phyloP scores from a whole-genome alignment of 805 yeast species.

The Blastobotrys parvus region DNA sequence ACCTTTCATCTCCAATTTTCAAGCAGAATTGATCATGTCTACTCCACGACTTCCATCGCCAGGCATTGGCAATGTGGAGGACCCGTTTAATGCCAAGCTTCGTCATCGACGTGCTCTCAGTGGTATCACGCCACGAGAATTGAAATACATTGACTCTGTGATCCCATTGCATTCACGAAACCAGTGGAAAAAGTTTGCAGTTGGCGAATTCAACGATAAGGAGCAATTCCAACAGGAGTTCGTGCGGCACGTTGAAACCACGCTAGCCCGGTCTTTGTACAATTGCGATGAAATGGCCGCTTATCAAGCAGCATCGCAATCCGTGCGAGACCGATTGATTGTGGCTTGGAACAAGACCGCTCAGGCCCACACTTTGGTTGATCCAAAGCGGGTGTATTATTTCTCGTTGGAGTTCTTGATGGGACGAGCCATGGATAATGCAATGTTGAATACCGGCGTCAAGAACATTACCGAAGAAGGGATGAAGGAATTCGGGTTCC shows the following conservation, averaged over 20 bases:
- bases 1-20: too few species aligned
- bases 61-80: not conserved
- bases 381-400: conserved; percentile 80
- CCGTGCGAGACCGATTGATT: conserved; percentile 71
- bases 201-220: conserved; percentile 39
- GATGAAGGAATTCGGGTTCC: conserved; percentile 71
- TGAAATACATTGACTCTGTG: conserved; percentile 68
- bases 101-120: conserved; percentile 57
- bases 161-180: conserved; percentile 74
- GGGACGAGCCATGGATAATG: conserved; percentile 95
- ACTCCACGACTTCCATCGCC: conserved; percentile 1
- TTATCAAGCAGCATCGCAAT: conserved; percentile 76
- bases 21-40: too few species aligned
- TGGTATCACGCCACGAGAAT: conserved; percentile 87
- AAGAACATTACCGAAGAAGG: conserved; percentile 52
- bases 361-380: conserved; percentile 75
- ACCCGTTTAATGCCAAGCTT: conserved; percentile 6
- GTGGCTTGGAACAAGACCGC: conserved; percentile 91
- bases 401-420: conserved; percentile 80
- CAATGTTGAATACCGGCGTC: conserved; percentile 69
- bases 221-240: conserved; percentile 60
- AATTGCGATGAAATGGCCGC: conserved; percentile 91
- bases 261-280: conserved; percentile 83
- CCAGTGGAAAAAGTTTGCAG: conserved; percentile 66
- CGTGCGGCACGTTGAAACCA: conserved; percentile 81